phyloP scores from a whole-genome alignment of 768 basidiomycete species.

The Rickenella mellea region DNA sequence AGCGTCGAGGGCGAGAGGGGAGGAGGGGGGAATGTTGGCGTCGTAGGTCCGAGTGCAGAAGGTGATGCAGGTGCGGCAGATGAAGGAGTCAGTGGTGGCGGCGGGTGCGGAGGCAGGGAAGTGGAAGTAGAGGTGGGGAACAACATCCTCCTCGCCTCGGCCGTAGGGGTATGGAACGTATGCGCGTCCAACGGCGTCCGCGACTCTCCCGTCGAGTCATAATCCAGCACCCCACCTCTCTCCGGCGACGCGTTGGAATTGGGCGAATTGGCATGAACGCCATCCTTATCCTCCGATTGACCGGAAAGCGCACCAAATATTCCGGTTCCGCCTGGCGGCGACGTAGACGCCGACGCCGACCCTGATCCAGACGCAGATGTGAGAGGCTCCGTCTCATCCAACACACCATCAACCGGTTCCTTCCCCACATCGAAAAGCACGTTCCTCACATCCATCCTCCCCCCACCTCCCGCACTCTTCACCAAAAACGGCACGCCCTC shows the following conservation, averaged over 20 bases:
- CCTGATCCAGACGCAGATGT: not conserved
- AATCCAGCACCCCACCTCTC: conserved; percentile 3
- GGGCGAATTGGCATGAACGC: no score
- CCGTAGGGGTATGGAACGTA: conserved; percentile 15
- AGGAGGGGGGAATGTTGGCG: not conserved
- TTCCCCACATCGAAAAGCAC: not conserved
- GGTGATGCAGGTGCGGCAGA: no score
- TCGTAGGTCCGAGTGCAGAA: no score
- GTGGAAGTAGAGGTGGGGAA: no score
- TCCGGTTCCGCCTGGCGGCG: not conserved
- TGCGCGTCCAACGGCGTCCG: conserved; percentile 16
- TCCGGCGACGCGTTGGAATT: no score
- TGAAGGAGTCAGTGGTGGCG: no score
- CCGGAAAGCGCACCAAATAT: no score
- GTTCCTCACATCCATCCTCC: conserved; percentile 1
- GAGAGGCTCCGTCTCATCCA: conserved; percentile 6
- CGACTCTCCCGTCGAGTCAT: conserved; percentile 18
- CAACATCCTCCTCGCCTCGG: no score
- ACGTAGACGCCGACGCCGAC: not conserved
- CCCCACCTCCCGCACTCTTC: not conserved
- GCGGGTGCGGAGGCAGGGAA: no score
- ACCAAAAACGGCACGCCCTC: not conserved
- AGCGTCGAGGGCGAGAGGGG: not conserved
- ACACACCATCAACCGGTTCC: conserved; percentile 3
- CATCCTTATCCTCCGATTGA: no score